Evolutionary conservation across 2,329 filamentous ascomycete genomes (phyloP), one percentile per base, ranked within the genome.

Genomic region (Colletotrichum phormii): DNA sequence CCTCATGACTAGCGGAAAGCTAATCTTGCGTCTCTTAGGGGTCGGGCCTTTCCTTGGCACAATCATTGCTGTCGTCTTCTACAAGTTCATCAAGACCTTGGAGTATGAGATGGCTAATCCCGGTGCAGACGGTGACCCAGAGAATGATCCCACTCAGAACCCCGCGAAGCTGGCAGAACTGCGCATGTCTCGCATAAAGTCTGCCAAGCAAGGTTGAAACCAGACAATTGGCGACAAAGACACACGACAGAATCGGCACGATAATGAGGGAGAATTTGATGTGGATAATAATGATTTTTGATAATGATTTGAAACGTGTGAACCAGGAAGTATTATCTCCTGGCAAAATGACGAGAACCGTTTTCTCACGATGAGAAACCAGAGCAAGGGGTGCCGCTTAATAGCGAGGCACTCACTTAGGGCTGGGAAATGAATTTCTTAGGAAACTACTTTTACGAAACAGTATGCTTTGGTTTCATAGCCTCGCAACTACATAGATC

Each of bases 71-170:
- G 81, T 82, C 5, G 64, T 77, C 59, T 83, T 83, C 64, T 83
- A 83, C 70, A 78, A 80, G 67, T 83, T 83, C 75, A 83, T 83
- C 76, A 83, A 83, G 78, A 83, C 79, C 53, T 76, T 83, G 1
- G 82, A 83, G 75, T 83, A 83, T 53, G 82, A 83, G 79, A 85
- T 85, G 83, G 85, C 83, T 12, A 86, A 86, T 73, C 84, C 85
- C 26, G 84, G 84, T 13, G 84, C 85, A 26, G 85, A 86, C 74
- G 84, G 84, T 31, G 84, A 86, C 68, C 78, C 81, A 46, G 66
- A 76, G 29, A 86, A 85, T 59, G 84, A 86, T 75, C 84, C 84
- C 9, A 85, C 83, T 18, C 80, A 82, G 76, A 86, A 85, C 74
- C 81, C 82, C 1, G 81, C 84, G 75, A 85, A 84, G 78, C 77